Base-by-base conservation (phyloP, 129 eudicot species). In the Heracleum sosnowskyi region DNA sequence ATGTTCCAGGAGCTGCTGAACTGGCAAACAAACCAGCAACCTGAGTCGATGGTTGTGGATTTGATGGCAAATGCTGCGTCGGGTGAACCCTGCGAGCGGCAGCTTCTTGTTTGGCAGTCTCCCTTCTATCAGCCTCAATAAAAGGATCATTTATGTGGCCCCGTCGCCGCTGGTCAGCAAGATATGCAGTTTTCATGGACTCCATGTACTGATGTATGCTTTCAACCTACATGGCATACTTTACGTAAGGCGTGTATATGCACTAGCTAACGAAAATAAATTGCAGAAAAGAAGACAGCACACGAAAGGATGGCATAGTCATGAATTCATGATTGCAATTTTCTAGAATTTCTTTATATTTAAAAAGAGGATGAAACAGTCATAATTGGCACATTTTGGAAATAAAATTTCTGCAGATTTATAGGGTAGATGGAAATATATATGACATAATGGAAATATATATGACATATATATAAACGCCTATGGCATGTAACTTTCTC, bases 131-230 rank as follows among this genome's bases (percentile, higher is more conserved):
- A 79, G 99, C 99, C 84, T 96, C 99, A 0, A 96, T 92, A 86
- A 96, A 96, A 10, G 99, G 99, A 83, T 96, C 90, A 41, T 83
- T 86, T 51, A 76, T 89, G 7, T 96, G 97, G 28, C 97, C 99
- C 64, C 97, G 88, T 36, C 82, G 89, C 63, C 99, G 99, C 78
- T 92, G 97, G 60, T 96, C 97, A 72, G 94, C 87, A 76, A 96
- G 96, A 69, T 96, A 96, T 75, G 97, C 99, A 47, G 97, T 78
- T 84, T 89, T 92, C 99, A 96, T 96, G 29, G 99, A 96, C 84
- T 92, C 99, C 81, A 96, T 90, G 81, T 92, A 89, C 83, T 96
- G 99, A 85, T 96, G 99, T 82, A 92, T 96, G 82, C 95, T 92
- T 81, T 96, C 99, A 82, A 92, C 97, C 99, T 96, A 77, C 81